Evolutionary conservation across 2,329 filamentous ascomycete species (phyloP).

Genomic region (Colletotrichum eremochloae): DNA sequence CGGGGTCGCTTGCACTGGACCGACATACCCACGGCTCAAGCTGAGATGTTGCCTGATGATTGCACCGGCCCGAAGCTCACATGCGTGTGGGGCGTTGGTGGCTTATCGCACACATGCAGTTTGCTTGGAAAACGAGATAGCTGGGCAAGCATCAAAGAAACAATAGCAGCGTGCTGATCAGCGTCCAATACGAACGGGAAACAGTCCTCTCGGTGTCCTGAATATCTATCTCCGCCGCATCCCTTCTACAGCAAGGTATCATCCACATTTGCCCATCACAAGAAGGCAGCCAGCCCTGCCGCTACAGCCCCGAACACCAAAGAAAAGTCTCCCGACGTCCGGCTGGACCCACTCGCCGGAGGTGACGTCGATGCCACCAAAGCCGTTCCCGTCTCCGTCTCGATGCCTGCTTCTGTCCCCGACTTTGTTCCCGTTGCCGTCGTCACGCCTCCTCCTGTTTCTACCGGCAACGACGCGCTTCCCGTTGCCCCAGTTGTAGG

Average conservation of each 20-base stretch:
- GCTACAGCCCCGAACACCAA: not conserved
- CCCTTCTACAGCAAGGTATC: not conserved
- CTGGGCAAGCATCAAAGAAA: not conserved
- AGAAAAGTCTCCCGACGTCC: not conserved
- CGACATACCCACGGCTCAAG: conserved; percentile 3
- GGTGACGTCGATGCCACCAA: conserved; percentile 6
- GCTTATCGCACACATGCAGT: conserved; percentile 7
- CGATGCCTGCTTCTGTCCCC: conserved; percentile 5
- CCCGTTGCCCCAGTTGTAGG: not conserved
- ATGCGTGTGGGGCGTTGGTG: not conserved
- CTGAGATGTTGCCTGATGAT: conserved; percentile 15
- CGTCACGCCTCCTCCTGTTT: conserved; percentile 3
- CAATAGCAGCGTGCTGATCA: not conserved
- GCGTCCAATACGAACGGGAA: not conserved
- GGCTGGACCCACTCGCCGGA: conserved; percentile 16
- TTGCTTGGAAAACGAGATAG: not conserved
- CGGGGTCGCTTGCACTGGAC: conserved; percentile 14
- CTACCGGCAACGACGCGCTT: conserved; percentile 9
- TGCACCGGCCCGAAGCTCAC: conserved; percentile 33
- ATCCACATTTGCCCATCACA: not conserved
- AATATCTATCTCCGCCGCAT: not conserved
- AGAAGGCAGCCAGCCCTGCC: not conserved
- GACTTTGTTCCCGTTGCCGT: not conserved
- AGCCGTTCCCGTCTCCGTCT: not conserved
- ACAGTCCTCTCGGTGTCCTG: not conserved